Conservation (phyloP, 345 rosid genomes). For the Schrenkiella parvula region DNA sequence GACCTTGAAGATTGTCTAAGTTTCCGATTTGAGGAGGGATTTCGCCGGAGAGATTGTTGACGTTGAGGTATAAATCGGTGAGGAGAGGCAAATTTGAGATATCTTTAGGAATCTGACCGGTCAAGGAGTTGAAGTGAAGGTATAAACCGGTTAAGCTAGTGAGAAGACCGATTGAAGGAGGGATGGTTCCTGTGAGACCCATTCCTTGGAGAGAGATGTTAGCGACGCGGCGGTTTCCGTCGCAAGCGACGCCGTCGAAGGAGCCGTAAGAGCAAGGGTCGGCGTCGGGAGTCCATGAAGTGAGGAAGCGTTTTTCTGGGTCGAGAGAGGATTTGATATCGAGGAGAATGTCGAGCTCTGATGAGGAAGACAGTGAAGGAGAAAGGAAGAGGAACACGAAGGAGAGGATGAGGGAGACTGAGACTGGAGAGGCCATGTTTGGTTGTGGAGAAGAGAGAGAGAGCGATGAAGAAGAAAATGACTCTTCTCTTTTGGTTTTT, state of each 20-base stretch:
- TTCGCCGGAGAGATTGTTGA: conserved; percentile 71
- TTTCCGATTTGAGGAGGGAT: conserved; percentile 73
- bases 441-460: conserved; percentile 39
- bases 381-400: conserved; percentile 27
- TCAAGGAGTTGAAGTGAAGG: conserved; percentile 79
- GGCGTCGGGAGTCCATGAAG: conserved; percentile 57
- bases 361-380: conserved; percentile 38
- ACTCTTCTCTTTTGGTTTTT: conserved; percentile 14
- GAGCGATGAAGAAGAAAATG: conserved; percentile 31
- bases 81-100: conserved; percentile 58
- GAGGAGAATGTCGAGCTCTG: conserved; percentile 64
- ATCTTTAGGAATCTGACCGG: conserved; percentile 74
- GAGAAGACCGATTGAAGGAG: conserved; percentile 67
- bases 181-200: conserved; percentile 74
- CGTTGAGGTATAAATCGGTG: conserved; percentile 76
- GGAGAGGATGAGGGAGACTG: conserved; percentile 33
- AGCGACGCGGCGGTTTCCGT: conserved; percentile 57
- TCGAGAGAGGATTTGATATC: conserved; percentile 77
- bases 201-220: conserved; percentile 92
- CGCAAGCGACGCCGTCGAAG: conserved; percentile 87
- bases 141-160: conserved; percentile 82
- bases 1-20: conserved; percentile 83
- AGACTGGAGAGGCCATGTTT: conserved; percentile 41
- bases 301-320: conserved; percentile 59
- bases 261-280: conserved; percentile 59